Percentiles rank a stretch among this genome's conserved stretches.
Evolutionary conservation across 495 filamentous ascomycete species (phyloP).

Genomic region (Talaromyces ruber): DNA sequence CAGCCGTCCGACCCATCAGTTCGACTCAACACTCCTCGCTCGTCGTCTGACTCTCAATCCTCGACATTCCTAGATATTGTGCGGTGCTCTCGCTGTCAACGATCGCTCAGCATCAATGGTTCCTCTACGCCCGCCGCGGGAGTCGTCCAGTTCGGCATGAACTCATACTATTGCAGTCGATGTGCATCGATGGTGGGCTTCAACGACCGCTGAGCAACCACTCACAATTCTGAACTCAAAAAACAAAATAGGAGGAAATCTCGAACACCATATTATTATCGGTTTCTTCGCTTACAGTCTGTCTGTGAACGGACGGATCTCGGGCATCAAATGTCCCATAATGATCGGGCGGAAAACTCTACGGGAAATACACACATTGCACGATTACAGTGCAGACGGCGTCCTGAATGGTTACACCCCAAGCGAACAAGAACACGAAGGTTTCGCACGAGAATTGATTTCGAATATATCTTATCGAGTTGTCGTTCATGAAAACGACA

Average conservation of each 20-base stretch:
- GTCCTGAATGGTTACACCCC: background rate
- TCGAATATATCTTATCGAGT: background rate
- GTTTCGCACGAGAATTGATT: background rate
- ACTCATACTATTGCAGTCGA: conserved; percentile 70
- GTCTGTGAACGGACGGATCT: background rate
- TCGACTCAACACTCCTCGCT: conserved; percentile 10
- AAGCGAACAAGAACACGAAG: background rate
- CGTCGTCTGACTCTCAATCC: conserved; percentile 16
- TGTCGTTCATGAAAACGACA: background rate
- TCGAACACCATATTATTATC: background rate
- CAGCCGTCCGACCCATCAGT: conserved; percentile 17
- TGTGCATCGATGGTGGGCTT: conserved; percentile 67
- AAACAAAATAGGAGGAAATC: background rate
- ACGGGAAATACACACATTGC: background rate
- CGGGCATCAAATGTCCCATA: background rate
- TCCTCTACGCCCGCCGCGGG: conserved; percentile 34
- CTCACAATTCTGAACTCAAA: background rate
- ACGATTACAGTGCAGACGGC: background rate
- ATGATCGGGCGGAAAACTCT: background rate
- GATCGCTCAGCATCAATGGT: conserved; percentile 34
- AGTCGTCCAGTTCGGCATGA: conserved; percentile 64
- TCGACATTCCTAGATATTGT: conserved; percentile 29
- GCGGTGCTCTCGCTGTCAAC: conserved; percentile 42
- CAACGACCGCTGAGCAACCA: conserved; percentile 39
- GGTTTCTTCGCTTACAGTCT: background rate